Conservation (phyloP, 495 filamentous ascomycete species). For the Trypethelium eluteriae region DNA sequence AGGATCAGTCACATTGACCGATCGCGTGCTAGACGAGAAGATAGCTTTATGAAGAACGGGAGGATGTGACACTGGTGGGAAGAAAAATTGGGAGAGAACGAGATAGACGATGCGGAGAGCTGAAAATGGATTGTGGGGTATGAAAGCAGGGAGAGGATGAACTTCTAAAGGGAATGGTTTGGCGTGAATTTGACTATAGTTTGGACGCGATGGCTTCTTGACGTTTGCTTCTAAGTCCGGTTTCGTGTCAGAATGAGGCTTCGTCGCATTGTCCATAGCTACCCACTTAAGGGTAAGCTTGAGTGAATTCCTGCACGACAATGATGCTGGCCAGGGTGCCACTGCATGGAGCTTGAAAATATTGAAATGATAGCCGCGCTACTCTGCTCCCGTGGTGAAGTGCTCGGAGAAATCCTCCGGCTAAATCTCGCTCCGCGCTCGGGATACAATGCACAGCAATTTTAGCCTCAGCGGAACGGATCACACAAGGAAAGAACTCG, state of each 20-base stretch:
- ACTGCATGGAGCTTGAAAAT: too few species aligned
- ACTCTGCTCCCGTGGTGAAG: too few species aligned
- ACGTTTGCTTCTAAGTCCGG: background rate
- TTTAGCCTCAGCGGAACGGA: too few species aligned
- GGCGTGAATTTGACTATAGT: conserved; percentile 63
- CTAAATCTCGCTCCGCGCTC: too few species aligned
- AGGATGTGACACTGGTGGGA: conserved; percentile 60
- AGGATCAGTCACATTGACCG: conserved; percentile 75
- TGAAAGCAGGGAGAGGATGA: conserved; percentile 74
- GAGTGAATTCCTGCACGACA: too few species aligned
- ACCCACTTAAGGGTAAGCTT: background rate
- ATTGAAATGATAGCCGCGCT: too few species aligned
- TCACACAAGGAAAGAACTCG: too few species aligned
- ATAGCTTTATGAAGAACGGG: conserved; percentile 55
- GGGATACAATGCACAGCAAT: too few species aligned
- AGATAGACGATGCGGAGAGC: conserved; percentile 68
- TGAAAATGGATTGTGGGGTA: conserved; percentile 88
- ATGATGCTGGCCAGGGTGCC: too few species aligned
- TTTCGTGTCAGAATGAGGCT: too few species aligned
- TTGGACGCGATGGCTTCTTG: conserved; percentile 51
- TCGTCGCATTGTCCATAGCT: background rate
- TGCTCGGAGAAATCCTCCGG: too few species aligned
- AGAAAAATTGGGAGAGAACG: conserved; percentile 65
- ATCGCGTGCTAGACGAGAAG: conserved; percentile 71
- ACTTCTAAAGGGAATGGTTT: conserved; percentile 71